Base-by-base conservation (phyloP, 2,329 filamentous ascomycete species). In the Penicillium sp. region DNA sequence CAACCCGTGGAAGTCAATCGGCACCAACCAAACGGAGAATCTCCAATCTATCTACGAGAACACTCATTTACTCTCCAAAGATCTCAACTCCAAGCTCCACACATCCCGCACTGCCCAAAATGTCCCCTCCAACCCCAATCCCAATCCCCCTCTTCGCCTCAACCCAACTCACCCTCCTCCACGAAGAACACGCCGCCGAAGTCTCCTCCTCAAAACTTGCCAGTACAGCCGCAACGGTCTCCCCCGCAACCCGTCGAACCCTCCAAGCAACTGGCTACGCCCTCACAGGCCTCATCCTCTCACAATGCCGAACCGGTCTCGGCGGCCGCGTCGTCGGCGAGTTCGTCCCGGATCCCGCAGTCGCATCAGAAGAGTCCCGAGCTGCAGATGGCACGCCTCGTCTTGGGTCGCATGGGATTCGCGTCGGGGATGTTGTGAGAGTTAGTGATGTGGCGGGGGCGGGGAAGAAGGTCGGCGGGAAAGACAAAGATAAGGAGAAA, bases 291-390 rank as follows among this genome's bases (percentile, higher is more conserved):
- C 84, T 97, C 9, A 78, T 84, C 33, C 79, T 96, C 35, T 80
- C 83, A 12, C 88, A 89, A 19, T 89, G 90, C 71, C 88, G 93
- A 31, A 99, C 94, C 0, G 94, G 94, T 0, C 81, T 97, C 38
- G 94, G 93, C 17, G 94, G 94, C n/a, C 90, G 91, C 63, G 91
- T 90, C 0, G 89, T 99, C 2, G 79, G 97, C 4, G 93, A 97
- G 73, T 85, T 99, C 6, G 80, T 78, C 2, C 74, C 77, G 1
- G 93, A 97, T 69, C 77, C 84, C n/a, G 89, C 91, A 0, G 83
- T 88, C 2, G 81, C 84, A 4, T 74, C 76, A 12, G 60, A 66
- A 6, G 75, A 83, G 55, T 65, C 81, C 15, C 60, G 59, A 2
- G 52, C 54, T 2, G 62, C 70, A 0, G 79, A 82, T 52, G 75